These are phyloP conservation scores for Arabidopsis arenosa DNA, from an alignment of 345 rosid species.

Conservation along the genomic window DNA sequence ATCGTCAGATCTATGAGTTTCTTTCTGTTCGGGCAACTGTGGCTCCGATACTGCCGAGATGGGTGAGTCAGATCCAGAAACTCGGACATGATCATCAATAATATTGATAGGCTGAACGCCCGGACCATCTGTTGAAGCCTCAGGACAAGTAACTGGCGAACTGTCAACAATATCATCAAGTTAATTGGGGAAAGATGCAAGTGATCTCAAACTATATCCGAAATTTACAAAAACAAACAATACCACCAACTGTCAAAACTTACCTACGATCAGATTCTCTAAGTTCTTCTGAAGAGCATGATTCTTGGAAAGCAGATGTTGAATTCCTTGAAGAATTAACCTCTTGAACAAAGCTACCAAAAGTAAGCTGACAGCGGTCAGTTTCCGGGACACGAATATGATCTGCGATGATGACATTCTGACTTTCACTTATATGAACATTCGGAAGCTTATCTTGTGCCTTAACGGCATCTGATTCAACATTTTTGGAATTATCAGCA, in stretches of 20 bases:
- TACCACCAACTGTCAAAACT: conserved; percentile 19
- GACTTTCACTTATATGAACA: conserved; percentile 56
- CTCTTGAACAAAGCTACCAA: conserved; percentile 84
- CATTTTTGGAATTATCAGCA: conserved; percentile 50
- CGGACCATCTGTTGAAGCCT: conserved; percentile 53
- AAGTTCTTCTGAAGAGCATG: conserved; percentile 54
- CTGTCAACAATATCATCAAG: conserved; percentile 56
- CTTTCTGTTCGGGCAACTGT: conserved; percentile 59
- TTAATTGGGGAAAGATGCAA: conserved; percentile 29
- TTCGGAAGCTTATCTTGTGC: conserved; percentile 60
- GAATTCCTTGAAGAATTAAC: conserved; percentile 52
- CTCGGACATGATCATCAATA: conserved; percentile 58
- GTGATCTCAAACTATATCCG: neutral
- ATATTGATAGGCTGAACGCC: conserved; percentile 50
- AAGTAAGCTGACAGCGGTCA: conserved; percentile 74
- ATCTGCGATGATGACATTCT: conserved; percentile 84
- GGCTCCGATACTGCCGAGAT: conserved; percentile 51
- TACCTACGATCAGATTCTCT: conserved; percentile 66
- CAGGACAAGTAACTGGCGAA: conserved; percentile 49
- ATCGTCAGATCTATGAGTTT: conserved; percentile 60
- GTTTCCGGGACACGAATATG: conserved; percentile 84
- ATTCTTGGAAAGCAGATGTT: conserved; percentile 47
- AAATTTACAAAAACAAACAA: neutral
- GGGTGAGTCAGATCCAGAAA: conserved; percentile 60
- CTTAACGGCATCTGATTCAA: conserved; percentile 54